Evolutionary conservation across 257 asterid genomes (phyloP), one percentile per base, ranked within the genome.

Genomic region (Fraxinus cuspidata): DNA sequence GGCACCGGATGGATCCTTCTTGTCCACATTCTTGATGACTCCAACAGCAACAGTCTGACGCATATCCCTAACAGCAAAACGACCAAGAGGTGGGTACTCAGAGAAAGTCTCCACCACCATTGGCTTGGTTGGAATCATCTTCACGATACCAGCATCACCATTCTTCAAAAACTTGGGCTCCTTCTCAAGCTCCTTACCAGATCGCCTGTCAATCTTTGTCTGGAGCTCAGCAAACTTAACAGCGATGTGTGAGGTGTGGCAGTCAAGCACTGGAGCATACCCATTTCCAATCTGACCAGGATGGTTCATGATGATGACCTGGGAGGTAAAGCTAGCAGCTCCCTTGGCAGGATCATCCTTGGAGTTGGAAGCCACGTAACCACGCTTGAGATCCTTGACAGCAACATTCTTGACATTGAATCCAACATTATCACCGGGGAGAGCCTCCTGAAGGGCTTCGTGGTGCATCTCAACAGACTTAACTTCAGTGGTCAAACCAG

Each of bases 91-190:
- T 0, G 91, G 91, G 78, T 87, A 82, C 80, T 79, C 81, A 0
- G 85, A 42, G 64, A 88, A 86, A 0, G 91, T 87, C 77, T 87
- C 87, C 68, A 82, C 89, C 13, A 84, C 94, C 88, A 88, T 83
- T 72, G 88, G 90, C 80, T 88, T 85, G 73, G 88, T 86, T 21
- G 91, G 90, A 81, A 90, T 8, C 92, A 85, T 84, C 86, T 86
- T 85, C 19, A 88, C 83, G 25, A 86, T 25, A 7, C 90, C 90
- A 0, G 89, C 89, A 74, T 88, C 94, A 35, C 92, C 88, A 6
- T 90, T 90, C 87, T 90, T 90, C 87, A 90, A 72, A 79, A 90
- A 90, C 81, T 90, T 90, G 51, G 92, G 94, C 74, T 88, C 92
- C 87, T 88, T 88, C 91, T 89, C 94, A 0, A 89, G 80, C 73